phyloP scores from a whole-genome alignment of 257 asterid species.

The Solanum tarijense region DNA sequence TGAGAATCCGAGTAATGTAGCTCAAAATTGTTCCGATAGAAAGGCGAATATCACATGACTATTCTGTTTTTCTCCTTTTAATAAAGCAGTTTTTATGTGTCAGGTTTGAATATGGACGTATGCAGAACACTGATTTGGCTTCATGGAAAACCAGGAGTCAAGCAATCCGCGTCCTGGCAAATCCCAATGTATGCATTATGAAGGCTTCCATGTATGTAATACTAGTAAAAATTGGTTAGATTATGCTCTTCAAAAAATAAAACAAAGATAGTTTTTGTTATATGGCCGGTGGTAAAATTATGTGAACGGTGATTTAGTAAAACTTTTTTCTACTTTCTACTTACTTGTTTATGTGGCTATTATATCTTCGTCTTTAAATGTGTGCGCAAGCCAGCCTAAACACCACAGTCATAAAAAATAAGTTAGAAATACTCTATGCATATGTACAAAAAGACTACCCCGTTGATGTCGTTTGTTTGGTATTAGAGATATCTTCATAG shows the following conservation, averaged over 20 bases:
- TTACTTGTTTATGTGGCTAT: not conserved
- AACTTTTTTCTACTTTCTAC: not conserved
- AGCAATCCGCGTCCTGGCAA: constrained; percentile 51
- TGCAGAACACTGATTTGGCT: constrained; percentile 15
- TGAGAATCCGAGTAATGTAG: not conserved
- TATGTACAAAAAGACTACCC: not conserved
- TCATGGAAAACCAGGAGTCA: constrained; percentile 31
- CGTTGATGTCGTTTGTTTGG: not conserved
- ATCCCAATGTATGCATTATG: constrained; percentile 71
- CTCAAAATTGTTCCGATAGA: not conserved
- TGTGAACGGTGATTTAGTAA: not conserved
- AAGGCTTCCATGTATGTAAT: constrained; percentile 24
- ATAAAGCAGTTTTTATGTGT: not conserved
- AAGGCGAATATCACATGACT: not conserved
- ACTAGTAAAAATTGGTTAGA: constrained; percentile 22
- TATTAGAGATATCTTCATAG: not conserved
- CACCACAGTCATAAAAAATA: not conserved
- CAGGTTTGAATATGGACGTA: constrained; percentile 35
- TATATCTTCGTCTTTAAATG: not conserved
- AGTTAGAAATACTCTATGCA: not conserved
- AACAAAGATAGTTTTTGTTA: constrained; percentile 20
- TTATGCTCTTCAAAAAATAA: constrained; percentile 11
- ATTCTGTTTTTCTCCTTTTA: not conserved
- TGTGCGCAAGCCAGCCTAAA: not conserved
- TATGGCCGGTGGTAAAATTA: constrained; percentile 12